Evolutionary conservation across 106 monocot genomes (phyloP), one percentile per base, ranked within the genome.

Genomic region (Apostasia ramifera): DNA sequence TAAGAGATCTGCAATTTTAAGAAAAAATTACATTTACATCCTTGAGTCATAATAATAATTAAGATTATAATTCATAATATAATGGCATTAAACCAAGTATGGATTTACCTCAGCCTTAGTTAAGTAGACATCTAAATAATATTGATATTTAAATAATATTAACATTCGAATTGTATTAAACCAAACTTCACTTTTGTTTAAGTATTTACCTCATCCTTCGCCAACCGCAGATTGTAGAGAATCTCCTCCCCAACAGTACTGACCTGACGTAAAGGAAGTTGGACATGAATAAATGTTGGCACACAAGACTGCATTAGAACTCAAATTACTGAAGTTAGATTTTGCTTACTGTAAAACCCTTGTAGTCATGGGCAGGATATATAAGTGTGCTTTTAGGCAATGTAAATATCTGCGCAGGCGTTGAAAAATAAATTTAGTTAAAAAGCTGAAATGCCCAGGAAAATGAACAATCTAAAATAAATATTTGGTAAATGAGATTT

Each of bases 341-440:
- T 57, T 44, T 57, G 50, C 68, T 80, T 79, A 97, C 95, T 6
- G 89, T 84, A 79, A 84, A 97, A 8, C 95, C 95, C 68, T 83
- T 89, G 61, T 97, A 97, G 74, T 97, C 95, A 88, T 95, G 95
- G 77, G 76, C 95, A 71, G 95, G 95, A 75, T 92, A 95, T 4
- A 95, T 7, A 44, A 95, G 70, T 43, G 95, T 92, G 74, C 89
- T 92, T 44, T 89, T 80, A 26, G 92, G 95, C 80, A 95, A 78
- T 49, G 89, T 81, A 71, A 95, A 92, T 73, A 95, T 95, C 95
- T 95, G 80, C 46, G 38, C 13, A 61, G 8, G 63, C 26, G 12
- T 3, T 66, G 41, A 57, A 62, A 26, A 53, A 57, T 66, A 11
- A 51, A 39, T 8, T 45, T 8, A n/a, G 55, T 63, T 2, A 71